Base-by-base conservation (phyloP, 2,329 filamentous ascomycete species). In the Periconia sp. region DNA sequence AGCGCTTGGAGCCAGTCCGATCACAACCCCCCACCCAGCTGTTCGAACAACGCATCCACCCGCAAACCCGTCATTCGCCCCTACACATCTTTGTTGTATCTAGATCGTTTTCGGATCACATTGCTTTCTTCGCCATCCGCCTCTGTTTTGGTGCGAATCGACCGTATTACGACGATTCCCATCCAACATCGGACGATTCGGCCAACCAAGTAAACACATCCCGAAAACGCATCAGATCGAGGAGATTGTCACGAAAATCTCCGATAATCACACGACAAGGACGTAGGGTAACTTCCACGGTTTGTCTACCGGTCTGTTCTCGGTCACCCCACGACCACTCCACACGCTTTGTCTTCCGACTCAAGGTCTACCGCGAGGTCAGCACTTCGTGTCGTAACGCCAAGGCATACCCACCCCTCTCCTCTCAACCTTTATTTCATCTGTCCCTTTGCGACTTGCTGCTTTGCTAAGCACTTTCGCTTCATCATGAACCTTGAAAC, bases 401-500 rank as follows among this genome's bases (percentile, higher is more conserved):
- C 55, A 63, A 52, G 56, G 58, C 55, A 53, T 45, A 52, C 36
- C 50, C n/a, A n/a, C n/a, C 50, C 41, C 48, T 62, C 62, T 53
- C 61, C 58, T 40, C 62, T 66, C 64, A 65, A 51, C 65, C 56
- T 49, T 65, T 65, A 55, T 54, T 49, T 32, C 26, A 50, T 36
- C 31, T 50, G 30, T 53, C 45, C 50, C 45, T 44, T 55, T 52
- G 39, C 39, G 45, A 36, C 44, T 50, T 50, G 33, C 52, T 52
- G 39, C 50, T 13, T 15, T 56, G 55, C 43, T 42, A 53, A 43
- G 48, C 30, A 44, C 43, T 44, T 49, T 45, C 43, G 50, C 23
- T 48, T 57, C 62, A 72, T 52, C 63, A 73, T 73, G 70, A 68
- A 48, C 56, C 57, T 66, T 57, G 65, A 70, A 52, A 62, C 66